Evolutionary conservation across 1,139 yeast species (phyloP).

Genomic region (Candida albicans): DNA sequence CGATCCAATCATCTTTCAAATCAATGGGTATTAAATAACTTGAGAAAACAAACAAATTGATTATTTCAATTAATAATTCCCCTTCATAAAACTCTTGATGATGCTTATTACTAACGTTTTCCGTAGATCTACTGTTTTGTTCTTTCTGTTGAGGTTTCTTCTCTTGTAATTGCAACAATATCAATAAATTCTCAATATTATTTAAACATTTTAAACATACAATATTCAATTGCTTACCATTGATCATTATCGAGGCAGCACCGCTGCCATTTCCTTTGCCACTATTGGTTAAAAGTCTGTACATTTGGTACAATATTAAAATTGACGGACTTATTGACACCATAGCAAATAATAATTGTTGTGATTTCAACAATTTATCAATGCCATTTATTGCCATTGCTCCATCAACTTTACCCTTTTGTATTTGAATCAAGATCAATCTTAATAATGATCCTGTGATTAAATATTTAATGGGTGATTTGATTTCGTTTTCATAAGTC

Average conservation of each 20-base stretch:
- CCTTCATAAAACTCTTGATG: slow-evolving; percentile 39
- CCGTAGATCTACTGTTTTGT: slow-evolving; percentile 17
- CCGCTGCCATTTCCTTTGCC: background rate
- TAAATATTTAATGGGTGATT: slow-evolving; percentile 64
- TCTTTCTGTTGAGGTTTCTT: slow-evolving; percentile 22
- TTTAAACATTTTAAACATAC: slow-evolving; percentile 55
- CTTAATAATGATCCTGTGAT: slow-evolving; percentile 70
- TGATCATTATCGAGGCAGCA: slow-evolving; percentile 39
- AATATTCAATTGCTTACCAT: slow-evolving; percentile 41
- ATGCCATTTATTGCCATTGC: slow-evolving; percentile 88
- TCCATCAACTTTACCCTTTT: slow-evolving; percentile 94
- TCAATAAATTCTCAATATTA: slow-evolving; percentile 55
- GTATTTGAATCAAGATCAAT: slow-evolving; percentile 81
- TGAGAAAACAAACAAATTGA: slow-evolving; percentile 53
- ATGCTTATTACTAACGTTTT: background rate
- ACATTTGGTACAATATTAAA: slow-evolving; percentile 51
- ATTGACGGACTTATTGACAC: slow-evolving; percentile 86
- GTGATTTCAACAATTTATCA: slow-evolving; percentile 84
- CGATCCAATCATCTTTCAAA: slow-evolving; percentile 50
- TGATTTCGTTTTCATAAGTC: slow-evolving; percentile 74
- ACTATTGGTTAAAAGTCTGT: slow-evolving; percentile 20
- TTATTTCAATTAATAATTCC: slow-evolving; percentile 55
- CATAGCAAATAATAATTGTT: slow-evolving; percentile 87
- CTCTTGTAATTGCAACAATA: slow-evolving; percentile 18
- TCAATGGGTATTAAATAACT: slow-evolving; percentile 46